Base-by-base conservation (phyloP, 768 basidiomycete genomes). In the Epithele typhae region DNA sequence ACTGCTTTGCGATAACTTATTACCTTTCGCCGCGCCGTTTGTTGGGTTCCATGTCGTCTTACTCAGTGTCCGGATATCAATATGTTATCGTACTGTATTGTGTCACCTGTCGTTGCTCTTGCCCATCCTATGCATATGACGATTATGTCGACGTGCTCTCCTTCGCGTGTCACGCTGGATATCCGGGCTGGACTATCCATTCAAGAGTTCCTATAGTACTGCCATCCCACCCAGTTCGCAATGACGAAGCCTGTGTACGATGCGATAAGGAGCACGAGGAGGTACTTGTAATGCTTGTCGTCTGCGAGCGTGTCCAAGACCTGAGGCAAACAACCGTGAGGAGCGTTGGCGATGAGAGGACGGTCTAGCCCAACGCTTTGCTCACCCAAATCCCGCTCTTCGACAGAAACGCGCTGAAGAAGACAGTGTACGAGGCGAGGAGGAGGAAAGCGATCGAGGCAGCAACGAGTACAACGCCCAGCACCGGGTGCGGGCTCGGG, bases 141-240 rank as follows among this genome's bases (percentile, higher is more conserved):
- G 3, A 24, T 22, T n/a, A n/a, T n/a, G n/a, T n/a, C n/a, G n/a
- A n/a, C n/a, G n/a, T n/a, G n/a, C n/a, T n/a, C n/a, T n/a, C n/a
- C n/a, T n/a, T n/a, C n/a, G n/a, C n/a, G n/a, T n/a, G n/a, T n/a
- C n/a, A n/a, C n/a, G n/a, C n/a, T n/a, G n/a, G n/a, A n/a, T n/a
- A n/a, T n/a, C n/a, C n/a, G n/a, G n/a, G n/a, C n/a, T n/a, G n/a
- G n/a, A n/a, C n/a, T n/a, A n/a, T n/a, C 7, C 10, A 22, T 9
- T 79, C 65, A 94, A 10, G 92, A 91, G 64, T 93, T 92, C 36
- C 87, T 81, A 63, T 91, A 97, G 65, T 92, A 96, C 65, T 97
- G 92, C 92, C 93, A 97, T 34, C 94, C 94, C 32, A 95, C 90
- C 95, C 95, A 98, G 59, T 97, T 97, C 34, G 92, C 92, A 58